Percentiles rank a stretch among this genome's conserved stretches.
These are phyloP conservation scores for Tylopilus felleus DNA, from an alignment of 768 basidiomycete species.

Conservation along the genomic window DNA sequence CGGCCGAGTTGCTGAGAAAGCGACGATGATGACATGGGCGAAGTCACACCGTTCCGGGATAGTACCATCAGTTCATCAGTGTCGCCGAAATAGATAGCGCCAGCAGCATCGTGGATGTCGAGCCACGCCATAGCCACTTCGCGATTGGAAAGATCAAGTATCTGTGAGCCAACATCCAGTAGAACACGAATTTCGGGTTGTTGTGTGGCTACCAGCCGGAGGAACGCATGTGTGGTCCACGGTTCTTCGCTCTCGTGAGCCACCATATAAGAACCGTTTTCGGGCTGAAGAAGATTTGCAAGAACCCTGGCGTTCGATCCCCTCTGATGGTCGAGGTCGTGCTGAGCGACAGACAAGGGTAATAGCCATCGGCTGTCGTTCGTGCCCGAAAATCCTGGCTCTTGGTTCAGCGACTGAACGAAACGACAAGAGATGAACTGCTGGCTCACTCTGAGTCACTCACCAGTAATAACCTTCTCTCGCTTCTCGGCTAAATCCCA, in stretches of 20 bases:
- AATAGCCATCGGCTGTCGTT: too few species aligned
- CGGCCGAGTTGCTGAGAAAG: constrained; percentile 23
- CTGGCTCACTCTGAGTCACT: too few species aligned
- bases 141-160: constrained; percentile 21
- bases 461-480: too few species aligned
- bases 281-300: constrained; percentile 24
- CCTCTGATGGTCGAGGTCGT: too few species aligned
- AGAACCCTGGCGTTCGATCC: constrained; percentile 34
- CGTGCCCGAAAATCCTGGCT: too few species aligned
- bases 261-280: constrained; percentile 12
- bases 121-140: constrained; percentile 44
- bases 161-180: constrained; percentile 50
- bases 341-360: too few species aligned
- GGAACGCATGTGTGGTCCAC: neutral
- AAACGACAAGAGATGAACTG: too few species aligned
- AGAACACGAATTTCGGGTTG: constrained; percentile 36
- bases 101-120: constrained; percentile 6
- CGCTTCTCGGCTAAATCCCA: too few species aligned
- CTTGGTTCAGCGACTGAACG: too few species aligned
- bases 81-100: constrained; percentile 1
- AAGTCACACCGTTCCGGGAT: too few species aligned
- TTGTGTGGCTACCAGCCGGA: constrained; percentile 22
- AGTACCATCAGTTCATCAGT: too few species aligned
- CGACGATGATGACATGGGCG: too few species aligned
- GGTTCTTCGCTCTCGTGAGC: neutral